Evolutionary conservation across 1,284 basidiomycete species (phyloP).

Genomic region (Rhodotorula sp.): DNA sequence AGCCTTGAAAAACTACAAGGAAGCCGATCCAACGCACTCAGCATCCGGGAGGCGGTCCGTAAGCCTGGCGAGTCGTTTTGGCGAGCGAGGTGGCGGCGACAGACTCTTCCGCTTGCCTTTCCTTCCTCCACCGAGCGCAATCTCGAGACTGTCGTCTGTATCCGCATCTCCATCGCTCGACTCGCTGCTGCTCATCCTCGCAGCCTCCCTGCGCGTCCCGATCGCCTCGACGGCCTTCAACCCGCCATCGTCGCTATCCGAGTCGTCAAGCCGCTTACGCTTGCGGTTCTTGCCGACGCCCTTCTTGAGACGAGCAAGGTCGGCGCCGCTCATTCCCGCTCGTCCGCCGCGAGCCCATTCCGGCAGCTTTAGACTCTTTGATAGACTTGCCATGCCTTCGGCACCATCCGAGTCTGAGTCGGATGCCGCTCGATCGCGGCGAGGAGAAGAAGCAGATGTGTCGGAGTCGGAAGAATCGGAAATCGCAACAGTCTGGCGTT

Average conservation of each 20-base stretch:
- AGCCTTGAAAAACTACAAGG: background rate
- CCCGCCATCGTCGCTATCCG: background rate
- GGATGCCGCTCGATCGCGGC: background rate
- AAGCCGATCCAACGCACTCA: background rate
- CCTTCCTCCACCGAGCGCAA: background rate
- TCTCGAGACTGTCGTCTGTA: background rate
- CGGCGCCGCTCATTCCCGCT: slow-evolving; percentile 11
- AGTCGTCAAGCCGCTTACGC: background rate
- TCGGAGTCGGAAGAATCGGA: slow-evolving; percentile 2
- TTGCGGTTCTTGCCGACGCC: slow-evolving; percentile 5
- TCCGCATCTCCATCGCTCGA: slow-evolving; percentile 1
- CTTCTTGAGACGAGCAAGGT: background rate
- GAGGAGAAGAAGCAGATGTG: background rate
- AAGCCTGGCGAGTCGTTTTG: too few relatives aligned
- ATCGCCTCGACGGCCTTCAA: background rate
- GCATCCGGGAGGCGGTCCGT: background rate
- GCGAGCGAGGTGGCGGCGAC: too few relatives aligned
- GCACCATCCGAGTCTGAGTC: background rate
- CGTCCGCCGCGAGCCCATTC: slow-evolving; percentile 2
- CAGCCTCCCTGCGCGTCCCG: background rate
- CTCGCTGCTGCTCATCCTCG: background rate
- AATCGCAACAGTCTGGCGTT: too few relatives aligned
- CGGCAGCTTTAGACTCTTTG: slow-evolving; percentile 1
- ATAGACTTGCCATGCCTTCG: background rate
- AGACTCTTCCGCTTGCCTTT: slow-evolving; percentile 4